A percentile compares a stretch with the other conserved stretches of the same genome.
Evolutionary conservation across 2,329 filamentous ascomycete species (phyloP).

Genomic region (Daldinia sp.): DNA sequence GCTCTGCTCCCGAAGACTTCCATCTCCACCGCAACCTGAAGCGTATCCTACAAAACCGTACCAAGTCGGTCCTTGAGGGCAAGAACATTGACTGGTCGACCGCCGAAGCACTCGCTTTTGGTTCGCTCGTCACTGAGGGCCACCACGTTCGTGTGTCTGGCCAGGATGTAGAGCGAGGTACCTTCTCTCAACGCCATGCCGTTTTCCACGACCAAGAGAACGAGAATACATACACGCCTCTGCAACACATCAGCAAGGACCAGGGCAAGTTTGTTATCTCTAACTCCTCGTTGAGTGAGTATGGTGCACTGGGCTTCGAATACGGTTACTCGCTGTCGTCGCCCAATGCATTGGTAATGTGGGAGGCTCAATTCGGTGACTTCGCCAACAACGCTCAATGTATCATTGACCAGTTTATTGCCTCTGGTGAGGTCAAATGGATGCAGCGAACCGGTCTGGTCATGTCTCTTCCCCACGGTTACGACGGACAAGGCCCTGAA

Average conservation of each 20-base stretch:
- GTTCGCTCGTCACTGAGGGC: conserved; percentile 88
- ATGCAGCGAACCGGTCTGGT: conserved; percentile 97
- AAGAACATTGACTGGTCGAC: conserved; percentile 98
- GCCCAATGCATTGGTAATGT: conserved; percentile 97
- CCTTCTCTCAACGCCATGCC: conserved; percentile 97
- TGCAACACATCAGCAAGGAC: conserved; percentile 88
- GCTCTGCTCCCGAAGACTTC: conserved; percentile 84
- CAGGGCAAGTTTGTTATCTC: conserved; percentile 97
- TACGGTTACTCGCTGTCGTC: conserved; percentile 98
- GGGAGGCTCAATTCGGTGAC: conserved; percentile 99
- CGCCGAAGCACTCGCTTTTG: conserved; percentile 94
- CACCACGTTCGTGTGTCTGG: conserved; percentile 98
- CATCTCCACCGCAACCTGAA: conserved; percentile 94
- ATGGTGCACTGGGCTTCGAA: conserved; percentile 89
- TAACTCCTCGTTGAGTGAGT: conserved; percentile 86
- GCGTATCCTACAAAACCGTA: conserved; percentile 89
- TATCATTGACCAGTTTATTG: conserved; percentile 98
- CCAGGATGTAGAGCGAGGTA: conserved; percentile 99
- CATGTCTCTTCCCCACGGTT: conserved; percentile 96
- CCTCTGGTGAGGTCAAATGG: conserved; percentile 98
- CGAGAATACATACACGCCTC: conserved; percentile 91
- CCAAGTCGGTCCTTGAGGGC: conserved; percentile 92
- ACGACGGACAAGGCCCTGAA: conserved; percentile 97
- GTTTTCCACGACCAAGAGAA: conserved; percentile 98
- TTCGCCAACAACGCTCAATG: conserved; percentile 99